Evolutionary conservation across 208 protist genomes (phyloP).

Genomic region (Crithidia bombi): DNA sequence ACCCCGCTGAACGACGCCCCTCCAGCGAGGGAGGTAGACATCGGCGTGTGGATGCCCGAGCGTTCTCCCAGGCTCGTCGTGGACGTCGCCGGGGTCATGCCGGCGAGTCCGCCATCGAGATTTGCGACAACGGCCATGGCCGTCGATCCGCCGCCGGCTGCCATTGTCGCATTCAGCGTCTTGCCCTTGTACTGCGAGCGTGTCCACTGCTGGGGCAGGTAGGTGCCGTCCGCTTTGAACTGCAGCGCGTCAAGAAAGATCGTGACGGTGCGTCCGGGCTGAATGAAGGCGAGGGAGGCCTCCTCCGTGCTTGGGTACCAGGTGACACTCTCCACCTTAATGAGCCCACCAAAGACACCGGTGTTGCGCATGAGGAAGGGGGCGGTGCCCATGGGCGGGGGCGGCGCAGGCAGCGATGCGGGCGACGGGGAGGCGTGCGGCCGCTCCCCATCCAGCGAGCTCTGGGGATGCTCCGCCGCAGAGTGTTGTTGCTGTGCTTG

Average conservation of each 20-base stretch:
- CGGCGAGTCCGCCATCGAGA: slow-evolving; percentile 23
- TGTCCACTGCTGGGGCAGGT: slow-evolving; percentile 75
- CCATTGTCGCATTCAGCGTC: slow-evolving; percentile 42
- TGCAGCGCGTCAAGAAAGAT: slow-evolving; percentile 78
- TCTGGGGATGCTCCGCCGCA: background rate
- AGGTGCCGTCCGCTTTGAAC: slow-evolving; percentile 62
- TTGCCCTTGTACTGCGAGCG: slow-evolving; percentile 49
- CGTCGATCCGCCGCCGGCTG: slow-evolving; percentile 51
- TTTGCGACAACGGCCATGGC: slow-evolving; percentile 48
- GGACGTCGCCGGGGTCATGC: slow-evolving; percentile 26
- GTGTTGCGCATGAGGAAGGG: slow-evolving; percentile 58
- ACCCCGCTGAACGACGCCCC: slow-evolving; percentile 10
- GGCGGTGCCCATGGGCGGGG: slow-evolving; percentile 8
- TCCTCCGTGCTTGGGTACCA: slow-evolving; percentile 80
- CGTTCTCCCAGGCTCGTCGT: slow-evolving; percentile 32
- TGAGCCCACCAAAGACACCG: slow-evolving; percentile 62
- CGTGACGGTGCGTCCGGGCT: slow-evolving; percentile 63
- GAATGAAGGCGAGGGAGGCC: slow-evolving; percentile 79
- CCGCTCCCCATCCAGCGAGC: background rate
- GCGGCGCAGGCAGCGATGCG: slow-evolving; percentile 1
- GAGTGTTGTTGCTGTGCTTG: background rate
- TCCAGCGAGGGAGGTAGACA: slow-evolving; percentile 20
- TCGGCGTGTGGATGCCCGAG: slow-evolving; percentile 28
- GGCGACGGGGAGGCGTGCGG: slow-evolving; percentile 1
- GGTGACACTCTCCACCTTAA: slow-evolving; percentile 71